A percentile compares a stretch with the other conserved stretches of the same genome.
These are phyloP conservation scores for Spiraea crenata DNA, from an alignment of 331 rosid genomes.

Conservation along the genomic window DNA sequence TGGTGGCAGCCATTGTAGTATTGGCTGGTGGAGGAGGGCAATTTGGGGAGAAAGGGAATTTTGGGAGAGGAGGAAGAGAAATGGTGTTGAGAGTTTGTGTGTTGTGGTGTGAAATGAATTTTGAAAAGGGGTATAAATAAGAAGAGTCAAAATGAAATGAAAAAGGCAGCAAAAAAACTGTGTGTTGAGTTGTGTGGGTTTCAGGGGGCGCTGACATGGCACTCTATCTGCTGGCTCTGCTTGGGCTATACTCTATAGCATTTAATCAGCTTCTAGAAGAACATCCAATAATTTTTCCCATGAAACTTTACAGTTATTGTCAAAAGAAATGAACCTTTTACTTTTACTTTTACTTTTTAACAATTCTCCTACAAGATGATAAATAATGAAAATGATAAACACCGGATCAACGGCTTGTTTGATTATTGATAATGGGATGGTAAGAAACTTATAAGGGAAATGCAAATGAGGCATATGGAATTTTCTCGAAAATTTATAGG, in stretches of 20 bases:
- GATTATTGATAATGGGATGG: too few species aligned
- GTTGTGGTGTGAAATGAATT: background rate
- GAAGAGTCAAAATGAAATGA: background rate
- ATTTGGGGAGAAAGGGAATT: background rate
- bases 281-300: background rate
- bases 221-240: background rate
- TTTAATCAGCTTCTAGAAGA: constrained; percentile 20
- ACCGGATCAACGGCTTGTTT: too few species aligned
- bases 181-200: constrained; percentile 1
- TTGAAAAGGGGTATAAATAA: background rate
- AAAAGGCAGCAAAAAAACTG: background rate
- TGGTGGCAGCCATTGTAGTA: constrained; percentile 35
- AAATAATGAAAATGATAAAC: too few species aligned
- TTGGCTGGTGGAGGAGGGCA: background rate
- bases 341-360: too few species aligned
- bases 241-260: too few species aligned
- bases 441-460: too few species aligned
- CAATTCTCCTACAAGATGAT: too few species aligned
- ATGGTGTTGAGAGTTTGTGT: background rate
- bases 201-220: constrained; percentile 27
- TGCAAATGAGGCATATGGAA: too few species aligned
- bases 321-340: too few species aligned
- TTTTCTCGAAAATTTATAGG: too few species aligned
- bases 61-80: background rate
- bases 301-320: too few species aligned